Evolutionary conservation across 2,329 filamentous ascomycete species (phyloP).

Genomic region (Pseudogymnoascus sp.): DNA sequence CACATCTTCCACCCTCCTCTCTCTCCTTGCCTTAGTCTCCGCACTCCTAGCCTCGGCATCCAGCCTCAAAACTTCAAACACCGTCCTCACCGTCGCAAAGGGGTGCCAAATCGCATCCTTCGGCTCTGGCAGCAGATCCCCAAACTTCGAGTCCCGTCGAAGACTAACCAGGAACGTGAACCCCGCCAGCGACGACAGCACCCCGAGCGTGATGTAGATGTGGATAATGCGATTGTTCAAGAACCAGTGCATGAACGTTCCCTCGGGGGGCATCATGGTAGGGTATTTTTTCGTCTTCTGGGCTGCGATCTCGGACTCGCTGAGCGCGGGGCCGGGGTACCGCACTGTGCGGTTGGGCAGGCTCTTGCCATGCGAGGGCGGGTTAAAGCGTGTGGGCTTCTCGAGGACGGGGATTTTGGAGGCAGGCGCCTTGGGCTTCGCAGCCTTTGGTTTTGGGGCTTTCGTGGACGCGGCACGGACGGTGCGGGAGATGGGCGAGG

Average conservation of each 20-base stretch:
- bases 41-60: conserved; percentile 66
- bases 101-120: conserved; percentile 65
- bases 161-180: conserved; percentile 76
- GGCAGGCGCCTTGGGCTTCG: conserved; percentile 9
- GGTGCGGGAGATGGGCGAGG: conserved; percentile 23
- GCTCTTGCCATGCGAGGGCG: conserved; percentile 77
- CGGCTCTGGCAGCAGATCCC: conserved; percentile 66
- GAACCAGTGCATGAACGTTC: conserved; percentile 79
- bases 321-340: conserved; percentile 65
- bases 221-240: conserved; percentile 72
- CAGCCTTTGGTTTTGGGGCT: conserved; percentile 16
- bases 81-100: conserved; percentile 55
- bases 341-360: conserved; percentile 52
- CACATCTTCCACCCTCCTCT: conserved; percentile 73
- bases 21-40: conserved; percentile 63
- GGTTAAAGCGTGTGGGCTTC: conserved; percentile 83
- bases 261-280: conserved; percentile 77
- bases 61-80: conserved; percentile 66
- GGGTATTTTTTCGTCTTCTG: conserved; percentile 73
- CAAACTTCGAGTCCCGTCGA: conserved; percentile 69
- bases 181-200: conserved; percentile 49
- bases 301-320: conserved; percentile 54
- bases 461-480: conserved; percentile 31
- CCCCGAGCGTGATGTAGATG: conserved; percentile 65
- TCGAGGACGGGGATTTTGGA: conserved; percentile 64